phyloP scores from a whole-genome alignment of 73 alveolate genomes.

The Uronychia setigera region DNA sequence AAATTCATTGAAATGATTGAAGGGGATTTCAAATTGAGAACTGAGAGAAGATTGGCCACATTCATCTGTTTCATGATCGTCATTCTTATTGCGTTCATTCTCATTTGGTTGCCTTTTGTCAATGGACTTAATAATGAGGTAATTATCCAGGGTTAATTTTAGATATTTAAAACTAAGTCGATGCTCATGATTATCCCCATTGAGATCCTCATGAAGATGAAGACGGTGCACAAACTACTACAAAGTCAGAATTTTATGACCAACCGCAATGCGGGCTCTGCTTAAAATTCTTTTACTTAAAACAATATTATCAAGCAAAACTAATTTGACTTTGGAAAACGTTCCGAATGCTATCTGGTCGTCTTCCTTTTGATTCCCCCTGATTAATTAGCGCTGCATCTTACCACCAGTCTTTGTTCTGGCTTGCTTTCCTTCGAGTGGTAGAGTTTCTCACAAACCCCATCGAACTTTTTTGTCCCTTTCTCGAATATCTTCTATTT shows the following conservation, averaged over 20 bases:
- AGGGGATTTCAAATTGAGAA: constrained; percentile 21
- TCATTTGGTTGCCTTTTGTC: constrained; percentile 51
- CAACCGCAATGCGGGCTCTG: too few relatives aligned
- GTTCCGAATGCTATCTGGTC: too few relatives aligned
- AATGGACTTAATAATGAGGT: constrained; percentile 30
- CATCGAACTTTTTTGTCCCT: not conserved
- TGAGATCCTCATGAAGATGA: constrained; percentile 53
- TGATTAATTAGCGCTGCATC: too few relatives aligned
- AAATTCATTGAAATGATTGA: constrained; percentile 5
- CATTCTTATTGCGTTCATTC: constrained; percentile 27
- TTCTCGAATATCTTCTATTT: not conserved
- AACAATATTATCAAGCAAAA: too few relatives aligned
- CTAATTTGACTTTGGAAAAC: too few relatives aligned
- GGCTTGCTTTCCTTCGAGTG: not conserved
- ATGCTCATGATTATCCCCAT: constrained; percentile 50
- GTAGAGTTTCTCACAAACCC: not conserved
- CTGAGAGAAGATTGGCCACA: constrained; percentile 45
- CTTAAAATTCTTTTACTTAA: too few relatives aligned
- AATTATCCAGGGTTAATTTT: not conserved
- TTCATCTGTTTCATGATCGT: constrained; percentile 39
- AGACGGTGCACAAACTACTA: constrained; percentile 8
- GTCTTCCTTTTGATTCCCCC: too few relatives aligned
- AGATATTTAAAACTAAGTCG: constrained; percentile 34
- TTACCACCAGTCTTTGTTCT: not conserved
- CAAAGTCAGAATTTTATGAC: too few relatives aligned